Conservation (phyloP, 257 asterid species). For the Solanum sejunctum region DNA sequence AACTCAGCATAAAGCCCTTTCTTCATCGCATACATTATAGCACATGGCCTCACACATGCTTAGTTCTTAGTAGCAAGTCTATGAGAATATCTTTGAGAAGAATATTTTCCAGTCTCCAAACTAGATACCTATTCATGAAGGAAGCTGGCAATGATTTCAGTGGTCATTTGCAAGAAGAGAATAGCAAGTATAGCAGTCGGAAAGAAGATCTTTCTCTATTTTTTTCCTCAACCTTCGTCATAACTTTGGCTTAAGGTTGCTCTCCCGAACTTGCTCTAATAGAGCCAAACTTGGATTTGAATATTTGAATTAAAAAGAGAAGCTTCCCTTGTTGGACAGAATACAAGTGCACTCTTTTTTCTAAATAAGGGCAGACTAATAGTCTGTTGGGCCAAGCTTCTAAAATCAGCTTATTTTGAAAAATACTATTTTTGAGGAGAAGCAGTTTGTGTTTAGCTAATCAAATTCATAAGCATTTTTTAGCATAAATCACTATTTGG, state of each 20-base stretch:
- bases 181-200: background rate
- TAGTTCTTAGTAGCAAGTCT: background rate
- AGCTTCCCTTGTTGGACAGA: background rate
- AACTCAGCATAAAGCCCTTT: background rate
- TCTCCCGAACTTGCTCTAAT: background rate
- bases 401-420: background rate
- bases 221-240: background rate
- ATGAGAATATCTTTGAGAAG: background rate
- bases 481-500: background rate
- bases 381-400: background rate
- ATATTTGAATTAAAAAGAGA: background rate
- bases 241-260: background rate
- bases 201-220: background rate
- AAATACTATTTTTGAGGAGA: background rate
- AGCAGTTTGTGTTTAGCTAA: background rate
- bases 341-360: background rate
- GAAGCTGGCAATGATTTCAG: background rate
- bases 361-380: background rate
- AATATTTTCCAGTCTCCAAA: background rate
- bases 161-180: background rate
- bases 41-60: background rate
- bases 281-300: background rate
- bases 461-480: background rate
- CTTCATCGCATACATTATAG: background rate
- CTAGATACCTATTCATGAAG: background rate